Evolutionary conservation across 257 asterid genomes (phyloP), one percentile per base, ranked within the genome.

Genomic region (Plantago elongata): DNA sequence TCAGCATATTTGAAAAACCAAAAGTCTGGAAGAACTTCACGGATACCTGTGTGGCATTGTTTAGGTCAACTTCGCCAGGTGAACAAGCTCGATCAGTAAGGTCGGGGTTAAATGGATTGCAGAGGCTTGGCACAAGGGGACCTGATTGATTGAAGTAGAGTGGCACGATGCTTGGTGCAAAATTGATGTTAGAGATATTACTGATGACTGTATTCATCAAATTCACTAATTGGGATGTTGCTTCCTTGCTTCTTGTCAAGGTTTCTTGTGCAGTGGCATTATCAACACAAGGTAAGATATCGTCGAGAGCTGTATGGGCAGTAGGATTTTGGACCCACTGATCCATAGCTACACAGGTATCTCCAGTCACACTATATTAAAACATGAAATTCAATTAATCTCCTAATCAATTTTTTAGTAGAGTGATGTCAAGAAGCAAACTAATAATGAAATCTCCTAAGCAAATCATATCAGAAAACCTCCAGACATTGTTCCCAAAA

Each of bases 131-230:
- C 56, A 91, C 64, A 50, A 78, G 85, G 0, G 97, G 98, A 29
- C 98, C 98, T 7, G 97, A 91, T 55, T 91, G 98, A 60, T 91
- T 91, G 84, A 70, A 86, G 80, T 91, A 91, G 14, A 86, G 50
- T 2, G 82, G 84, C n/a, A 56, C 82, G 15, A 86, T 76, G 79
- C 69, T 73, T 8, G 98, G 92, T 18, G 95, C 74, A 30, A 88
- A 88, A 75, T 91, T 88, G 74, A 78, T 81, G 79, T 91, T 91
- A 5, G 98, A 86, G 72, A 86, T 85, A 54, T 89, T 91, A 54
- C 81, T 81, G 65, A 91, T 84, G 45, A 91, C 90, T 11, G 81
- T 73, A 69, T 91, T 91, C 51, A 86, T 66, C 55, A 81, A 64
- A 61, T 75, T 72, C 14, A 78, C 92, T 34, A 91, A 71, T 76